These are phyloP conservation scores for Phytophthora ramorum DNA, from an alignment of 352 stramenopile species.

Conservation along the genomic window DNA sequence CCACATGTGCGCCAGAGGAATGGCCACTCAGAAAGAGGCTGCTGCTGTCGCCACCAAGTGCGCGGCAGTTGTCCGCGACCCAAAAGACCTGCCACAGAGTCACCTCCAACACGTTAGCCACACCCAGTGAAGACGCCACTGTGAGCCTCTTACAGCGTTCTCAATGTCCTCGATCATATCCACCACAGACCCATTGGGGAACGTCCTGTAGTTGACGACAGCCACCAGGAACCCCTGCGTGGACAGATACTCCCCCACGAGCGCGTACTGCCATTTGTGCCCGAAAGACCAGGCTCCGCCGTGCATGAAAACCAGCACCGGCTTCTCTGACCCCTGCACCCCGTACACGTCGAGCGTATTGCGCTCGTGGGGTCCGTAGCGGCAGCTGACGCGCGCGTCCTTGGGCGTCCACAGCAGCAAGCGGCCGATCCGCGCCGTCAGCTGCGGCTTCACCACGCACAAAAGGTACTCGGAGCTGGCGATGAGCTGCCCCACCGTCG, in stretches of 20 bases:
- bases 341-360: conserved; percentile 74
- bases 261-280: conserved; percentile 82
- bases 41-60: conserved; percentile 55
- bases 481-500: conserved; percentile 55
- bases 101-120: conserved; percentile 11
- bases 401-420: conserved; percentile 49
- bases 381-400: conserved; percentile 35
- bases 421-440: conserved; percentile 51
- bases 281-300: conserved; percentile 89
- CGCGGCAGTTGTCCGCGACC: conserved; percentile 52
- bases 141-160: conserved; percentile 46
- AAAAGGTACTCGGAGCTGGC: conserved; percentile 63
- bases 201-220: conserved; percentile 93
- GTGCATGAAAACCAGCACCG: conserved; percentile 92
- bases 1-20: conserved; percentile 70
- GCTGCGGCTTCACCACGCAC: conserved; percentile 55
- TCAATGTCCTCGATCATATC: conserved; percentile 93
- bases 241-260: conserved; percentile 68
- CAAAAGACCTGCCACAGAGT: conserved; percentile 52
- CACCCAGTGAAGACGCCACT: background rate
- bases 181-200: conserved; percentile 79
- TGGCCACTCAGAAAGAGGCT: conserved; percentile 70
- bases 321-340: conserved; percentile 38
- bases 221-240: conserved; percentile 77
- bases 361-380: conserved; percentile 60